These are phyloP conservation scores for Amanita pallidorosea DNA, from an alignment of 768 basidiomycete species.

Conservation along the genomic window DNA sequence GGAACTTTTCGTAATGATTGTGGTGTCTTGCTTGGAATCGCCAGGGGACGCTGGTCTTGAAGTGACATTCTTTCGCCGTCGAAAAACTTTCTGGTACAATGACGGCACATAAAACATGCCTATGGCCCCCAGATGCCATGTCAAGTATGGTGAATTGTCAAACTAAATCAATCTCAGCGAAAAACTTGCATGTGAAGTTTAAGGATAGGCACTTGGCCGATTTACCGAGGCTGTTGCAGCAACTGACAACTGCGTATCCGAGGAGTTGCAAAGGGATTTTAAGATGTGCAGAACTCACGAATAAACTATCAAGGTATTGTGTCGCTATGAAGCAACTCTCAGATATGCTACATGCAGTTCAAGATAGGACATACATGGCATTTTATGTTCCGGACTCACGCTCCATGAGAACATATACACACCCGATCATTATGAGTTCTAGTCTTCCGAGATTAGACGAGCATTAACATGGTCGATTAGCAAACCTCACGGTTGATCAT, in stretches of 20 bases:
- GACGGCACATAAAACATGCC: not conserved
- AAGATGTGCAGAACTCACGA: not conserved
- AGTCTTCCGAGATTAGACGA: not conserved
- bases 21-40: too few relatives aligned
- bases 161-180: constrained; percentile 2
- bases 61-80: not conserved
- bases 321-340: constrained; percentile 1
- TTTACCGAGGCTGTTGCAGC: constrained; percentile 3
- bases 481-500: not conserved
- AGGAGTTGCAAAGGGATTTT: constrained; percentile 1
- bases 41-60: too few relatives aligned
- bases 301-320: not conserved
- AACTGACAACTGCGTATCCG: not conserved
- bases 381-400: not conserved
- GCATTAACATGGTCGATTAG: not conserved
- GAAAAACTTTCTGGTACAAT: too few relatives aligned
- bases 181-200: not conserved
- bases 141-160: constrained; percentile 4
- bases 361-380: not conserved
- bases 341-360: not conserved
- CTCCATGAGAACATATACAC: not conserved
- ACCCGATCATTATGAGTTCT: not conserved
- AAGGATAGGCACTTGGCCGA: not conserved
- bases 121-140: not conserved
- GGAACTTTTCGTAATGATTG: not conserved